Conservation (phyloP, 495 filamentous ascomycete genomes). For the Cetradonia linearis region DNA sequence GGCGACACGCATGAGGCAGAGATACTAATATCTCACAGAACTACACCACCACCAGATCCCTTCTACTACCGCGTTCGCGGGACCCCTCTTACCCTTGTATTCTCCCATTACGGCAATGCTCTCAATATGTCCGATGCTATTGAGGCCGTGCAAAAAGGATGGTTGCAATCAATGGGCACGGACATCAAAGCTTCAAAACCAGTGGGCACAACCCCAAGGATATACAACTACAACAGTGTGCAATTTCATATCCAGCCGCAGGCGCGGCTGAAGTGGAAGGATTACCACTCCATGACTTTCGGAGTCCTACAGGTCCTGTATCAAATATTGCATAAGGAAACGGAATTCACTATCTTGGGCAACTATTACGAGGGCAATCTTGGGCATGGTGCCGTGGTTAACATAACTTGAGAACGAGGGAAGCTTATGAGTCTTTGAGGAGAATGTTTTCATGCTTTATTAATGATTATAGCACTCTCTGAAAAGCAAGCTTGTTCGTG, state of each 20-base stretch:
- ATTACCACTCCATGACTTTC: not conserved
- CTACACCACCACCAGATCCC: not conserved
- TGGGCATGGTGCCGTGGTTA: not conserved
- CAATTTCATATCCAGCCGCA: not conserved
- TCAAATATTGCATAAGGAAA: not conserved
- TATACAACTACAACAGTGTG: rapidly evolving
- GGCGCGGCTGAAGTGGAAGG: not conserved
- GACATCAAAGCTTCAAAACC: not conserved
- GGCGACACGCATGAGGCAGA: not conserved
- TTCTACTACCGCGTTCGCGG: not conserved
- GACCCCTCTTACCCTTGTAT: not conserved
- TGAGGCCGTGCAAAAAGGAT: not conserved
- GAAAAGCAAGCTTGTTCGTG: no score
- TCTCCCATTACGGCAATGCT: not conserved
- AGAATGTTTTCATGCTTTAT: no score
- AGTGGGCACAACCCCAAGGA: not conserved
- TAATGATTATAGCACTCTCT: no score
- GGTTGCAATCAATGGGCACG: not conserved
- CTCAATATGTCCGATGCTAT: not conserved
- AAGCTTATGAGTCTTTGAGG: not conserved
- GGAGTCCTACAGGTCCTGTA: not conserved
- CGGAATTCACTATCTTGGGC: not conserved
- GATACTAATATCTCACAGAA: not conserved
- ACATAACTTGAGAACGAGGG: not conserved
- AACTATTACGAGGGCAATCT: not conserved